phyloP scores from a whole-genome alignment of 441 rosid species.

The Adansonia grandidieri region DNA sequence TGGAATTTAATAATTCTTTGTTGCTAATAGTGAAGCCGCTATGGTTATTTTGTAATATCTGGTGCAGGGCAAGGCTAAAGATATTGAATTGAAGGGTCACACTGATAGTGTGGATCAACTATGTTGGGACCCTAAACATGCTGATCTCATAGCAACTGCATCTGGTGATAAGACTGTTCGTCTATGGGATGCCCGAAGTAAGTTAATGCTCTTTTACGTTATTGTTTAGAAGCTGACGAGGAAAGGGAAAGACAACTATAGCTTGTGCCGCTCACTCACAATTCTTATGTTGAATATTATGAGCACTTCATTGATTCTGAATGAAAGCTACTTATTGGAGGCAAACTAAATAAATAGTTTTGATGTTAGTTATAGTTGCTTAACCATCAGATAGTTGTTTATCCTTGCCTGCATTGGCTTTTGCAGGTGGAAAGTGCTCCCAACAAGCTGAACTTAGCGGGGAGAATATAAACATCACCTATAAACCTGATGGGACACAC shows the following conservation, averaged over 20 bases:
- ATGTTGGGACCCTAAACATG: conserved; percentile 96
- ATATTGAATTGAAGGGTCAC: conserved; percentile 90
- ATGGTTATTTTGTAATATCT: conserved; percentile 2
- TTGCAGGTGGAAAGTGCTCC: conserved; percentile 91
- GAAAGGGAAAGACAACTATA: neutral
- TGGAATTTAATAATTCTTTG: conserved; percentile 12
- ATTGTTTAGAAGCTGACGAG: neutral
- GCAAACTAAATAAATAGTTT: neutral
- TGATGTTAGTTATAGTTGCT: neutral
- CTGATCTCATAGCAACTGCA: conserved; percentile 95
- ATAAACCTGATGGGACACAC: conserved; percentile 91
- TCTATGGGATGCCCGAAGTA: conserved; percentile 95
- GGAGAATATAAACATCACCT: conserved; percentile 95
- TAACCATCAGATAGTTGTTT: neutral
- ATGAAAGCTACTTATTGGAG: neutral
- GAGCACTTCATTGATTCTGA: neutral
- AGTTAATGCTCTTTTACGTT: conserved; percentile 34
- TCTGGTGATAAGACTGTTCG: conserved; percentile 97
- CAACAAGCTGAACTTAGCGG: conserved; percentile 96
- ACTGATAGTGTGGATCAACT: conserved; percentile 97
- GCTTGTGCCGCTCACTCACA: neutral
- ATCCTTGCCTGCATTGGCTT: conserved; percentile 29
- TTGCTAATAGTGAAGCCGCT: conserved; percentile 8
- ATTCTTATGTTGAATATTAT: conserved; percentile 2
- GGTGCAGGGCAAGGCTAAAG: conserved; percentile 80